Evolutionary conservation across 768 basidiomycete genomes (phyloP).

Genomic region (Mrakia hoshinonis): DNA sequence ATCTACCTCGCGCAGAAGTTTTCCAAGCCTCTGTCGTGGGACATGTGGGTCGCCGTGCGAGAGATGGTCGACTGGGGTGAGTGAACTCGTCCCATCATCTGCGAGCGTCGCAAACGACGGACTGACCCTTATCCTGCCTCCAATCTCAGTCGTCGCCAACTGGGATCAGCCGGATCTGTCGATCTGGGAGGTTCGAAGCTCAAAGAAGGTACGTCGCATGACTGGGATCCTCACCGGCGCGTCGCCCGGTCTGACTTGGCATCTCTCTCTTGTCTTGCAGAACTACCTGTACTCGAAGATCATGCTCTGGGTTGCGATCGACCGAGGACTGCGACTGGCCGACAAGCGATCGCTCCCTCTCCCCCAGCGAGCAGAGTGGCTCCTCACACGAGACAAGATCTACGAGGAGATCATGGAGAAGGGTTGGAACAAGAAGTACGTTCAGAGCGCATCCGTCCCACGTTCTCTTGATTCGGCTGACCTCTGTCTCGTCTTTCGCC

Average conservation of each 20-base stretch:
- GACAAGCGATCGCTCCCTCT: conserved; percentile 85
- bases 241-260: background rate
- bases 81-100: background rate
- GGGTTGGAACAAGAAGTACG: conserved; percentile 57
- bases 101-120: too few relatives aligned
- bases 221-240: too few relatives aligned
- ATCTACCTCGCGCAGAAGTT: conserved; percentile 80
- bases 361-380: conserved; percentile 52
- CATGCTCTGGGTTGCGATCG: conserved; percentile 91
- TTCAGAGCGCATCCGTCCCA: background rate
- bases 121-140: background rate
- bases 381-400: conserved; percentile 62
- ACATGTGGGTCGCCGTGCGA: conserved; percentile 42
- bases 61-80: conserved; percentile 41
- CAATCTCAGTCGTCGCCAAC: conserved; percentile 56
- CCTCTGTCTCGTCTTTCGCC: background rate
- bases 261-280: background rate
- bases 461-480: background rate
- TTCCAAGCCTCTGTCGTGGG: conserved; percentile 36
- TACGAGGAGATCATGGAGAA: conserved; percentile 91
- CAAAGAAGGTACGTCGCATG: conserved; percentile 15
- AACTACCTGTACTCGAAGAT: conserved; percentile 46
- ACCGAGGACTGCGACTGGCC: conserved; percentile 84
- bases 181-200: conserved; percentile 36
- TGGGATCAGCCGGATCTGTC: conserved; percentile 71